Evolutionary conservation across 2,329 filamentous ascomycete genomes (phyloP).

Genomic region (Dryadomyces quercivorus): DNA sequence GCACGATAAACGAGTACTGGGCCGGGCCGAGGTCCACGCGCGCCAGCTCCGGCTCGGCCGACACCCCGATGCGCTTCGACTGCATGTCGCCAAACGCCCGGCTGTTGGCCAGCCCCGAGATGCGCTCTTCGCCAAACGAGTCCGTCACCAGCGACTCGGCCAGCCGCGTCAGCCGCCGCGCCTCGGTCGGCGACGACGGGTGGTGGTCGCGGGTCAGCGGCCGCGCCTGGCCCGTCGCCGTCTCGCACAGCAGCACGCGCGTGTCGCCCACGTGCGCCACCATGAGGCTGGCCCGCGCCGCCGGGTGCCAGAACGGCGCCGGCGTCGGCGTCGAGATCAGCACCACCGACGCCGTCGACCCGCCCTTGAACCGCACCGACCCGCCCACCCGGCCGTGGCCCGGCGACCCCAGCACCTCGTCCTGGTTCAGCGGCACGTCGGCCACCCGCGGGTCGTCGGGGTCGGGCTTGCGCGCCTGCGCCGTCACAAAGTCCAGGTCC

Average conservation of each 20-base stretch:
- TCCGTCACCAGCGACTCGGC: conserved; percentile 74
- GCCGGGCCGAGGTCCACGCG: conserved; percentile 69
- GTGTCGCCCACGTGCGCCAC: conserved; percentile 92
- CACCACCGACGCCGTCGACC: conserved; percentile 81
- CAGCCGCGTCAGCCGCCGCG: conserved; percentile 68
- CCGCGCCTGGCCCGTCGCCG: conserved; percentile 64
- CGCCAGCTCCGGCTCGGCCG: conserved; percentile 80
- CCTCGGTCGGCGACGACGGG: conserved; percentile 75
- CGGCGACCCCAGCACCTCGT: conserved; percentile 63
- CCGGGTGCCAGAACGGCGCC: conserved; percentile 89
- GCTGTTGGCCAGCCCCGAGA: conserved; percentile 85
- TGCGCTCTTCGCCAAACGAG: conserved; percentile 93
- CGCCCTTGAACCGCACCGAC: conserved; percentile 72
- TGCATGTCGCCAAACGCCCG: conserved; percentile 88
- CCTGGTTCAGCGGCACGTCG: conserved; percentile 70
- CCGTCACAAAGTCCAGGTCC: conserved; percentile 86
- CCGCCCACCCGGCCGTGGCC: conserved; percentile 55
- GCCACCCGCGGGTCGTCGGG: conserved; percentile 56
- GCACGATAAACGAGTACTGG: conserved; percentile 78
- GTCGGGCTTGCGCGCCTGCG: conserved; percentile 73
- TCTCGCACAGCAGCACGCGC: conserved; percentile 79
- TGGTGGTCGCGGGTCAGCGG: conserved; percentile 88
- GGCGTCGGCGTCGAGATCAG: conserved; percentile 87
- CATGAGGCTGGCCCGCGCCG: conserved; percentile 69
- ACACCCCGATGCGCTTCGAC: conserved; percentile 85